Evolutionary conservation across 1,139 yeast species (phyloP).

Genomic region (Scheffersomyces segobiensis): DNA sequence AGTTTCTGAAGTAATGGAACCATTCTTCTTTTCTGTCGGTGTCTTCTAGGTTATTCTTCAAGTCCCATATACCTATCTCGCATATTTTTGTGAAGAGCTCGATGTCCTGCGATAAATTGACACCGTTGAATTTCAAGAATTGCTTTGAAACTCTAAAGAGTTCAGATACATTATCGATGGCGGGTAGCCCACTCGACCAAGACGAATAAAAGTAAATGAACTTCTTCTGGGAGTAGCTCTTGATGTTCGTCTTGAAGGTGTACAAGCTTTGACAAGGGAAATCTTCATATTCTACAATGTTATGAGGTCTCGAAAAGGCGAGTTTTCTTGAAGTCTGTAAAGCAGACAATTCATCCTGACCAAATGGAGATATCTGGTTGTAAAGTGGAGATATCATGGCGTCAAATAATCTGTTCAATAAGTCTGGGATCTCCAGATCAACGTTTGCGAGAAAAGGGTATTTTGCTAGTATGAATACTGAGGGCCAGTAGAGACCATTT

Average conservation of each 20-base stretch:
- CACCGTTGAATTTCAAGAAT: constrained; percentile 57
- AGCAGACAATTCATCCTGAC: constrained; percentile 17
- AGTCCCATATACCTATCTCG: constrained; percentile 51
- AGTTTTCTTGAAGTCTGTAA: constrained; percentile 24
- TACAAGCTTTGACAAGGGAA: constrained; percentile 16
- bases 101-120: constrained; percentile 52
- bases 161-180: constrained; percentile 38
- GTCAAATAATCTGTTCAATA: constrained; percentile 53
- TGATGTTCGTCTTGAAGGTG: constrained; percentile 35
- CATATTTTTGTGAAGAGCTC: constrained; percentile 59
- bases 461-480: constrained; percentile 57
- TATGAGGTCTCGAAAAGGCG: constrained; percentile 32
- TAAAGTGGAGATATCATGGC: constrained; percentile 55
- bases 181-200: constrained; percentile 50
- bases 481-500: constrained; percentile 65
- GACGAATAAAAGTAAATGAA: constrained; percentile 51
- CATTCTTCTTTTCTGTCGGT: constrained; percentile 39
- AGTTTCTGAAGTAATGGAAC: constrained; percentile 65
- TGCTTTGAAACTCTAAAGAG: constrained; percentile 49
- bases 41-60: constrained; percentile 19
- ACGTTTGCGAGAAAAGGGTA: constrained; percentile 65
- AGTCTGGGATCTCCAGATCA: constrained; percentile 51
- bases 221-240: constrained; percentile 28
- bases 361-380: constrained; percentile 16
- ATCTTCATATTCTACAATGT: constrained; percentile 32